Base-by-base conservation (phyloP, 179 eudicot species). In the Silene vulgaris region DNA sequence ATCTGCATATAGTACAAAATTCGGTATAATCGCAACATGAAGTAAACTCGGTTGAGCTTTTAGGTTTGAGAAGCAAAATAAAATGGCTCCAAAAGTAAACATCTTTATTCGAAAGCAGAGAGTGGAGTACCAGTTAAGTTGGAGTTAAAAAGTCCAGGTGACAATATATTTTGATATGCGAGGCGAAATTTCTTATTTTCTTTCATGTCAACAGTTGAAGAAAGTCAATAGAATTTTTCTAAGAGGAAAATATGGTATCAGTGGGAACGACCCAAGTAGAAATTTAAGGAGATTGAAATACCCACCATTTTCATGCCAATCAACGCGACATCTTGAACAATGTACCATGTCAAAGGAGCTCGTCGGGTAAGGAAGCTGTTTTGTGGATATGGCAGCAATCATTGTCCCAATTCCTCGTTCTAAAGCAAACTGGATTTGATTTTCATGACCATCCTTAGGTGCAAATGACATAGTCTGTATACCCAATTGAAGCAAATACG, bases 391-490 rank as follows among this genome's bases (percentile, higher is more conserved):
- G 78, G 93, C 91, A 80, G 97, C 84, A 79, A 95, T 85, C 99
- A 95, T 95, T 60, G 97, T 92, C 37, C 90, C 87, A 74, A 92
- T 92, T 74, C 99, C 97, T 70, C 97, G 86, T 75, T 95, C 99
- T 78, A 95, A 81, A 75, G 99, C 97, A 86, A 92, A 95, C 52
- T 95, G 99, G 75, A 95, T 95, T 85, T 95, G 99, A 84, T 92
- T 89, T 84, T 95, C 97, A 82, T 95, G 99, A 60, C 89, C 87
- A 83, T 95, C 97, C 88, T 92, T 95, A 69, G 99, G 97, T 72
- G 99, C 99, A 87, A 92, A 90, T 4, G 99, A 95, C 97, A 95
- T 87, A 16, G 99, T 90, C 81, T 89, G 90, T 70, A 95, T 89
- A 81, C 88, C 82, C 59, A 88, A 85, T 1, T 88, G 91, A 73